phyloP scores from a whole-genome alignment of 768 basidiomycete genomes.

The Suillus placidus region DNA sequence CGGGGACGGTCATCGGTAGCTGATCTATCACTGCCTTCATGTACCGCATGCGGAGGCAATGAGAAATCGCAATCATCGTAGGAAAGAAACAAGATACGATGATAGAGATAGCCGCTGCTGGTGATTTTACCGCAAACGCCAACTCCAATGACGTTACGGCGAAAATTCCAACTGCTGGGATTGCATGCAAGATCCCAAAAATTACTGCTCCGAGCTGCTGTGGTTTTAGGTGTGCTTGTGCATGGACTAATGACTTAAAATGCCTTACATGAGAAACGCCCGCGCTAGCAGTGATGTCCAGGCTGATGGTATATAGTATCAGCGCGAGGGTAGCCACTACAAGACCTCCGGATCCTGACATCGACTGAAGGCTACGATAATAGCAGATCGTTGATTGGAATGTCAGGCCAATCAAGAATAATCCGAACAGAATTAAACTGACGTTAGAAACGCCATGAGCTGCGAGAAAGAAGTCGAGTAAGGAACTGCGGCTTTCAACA shows the following conservation, averaged over 20 bases:
- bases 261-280: constrained; percentile 23
- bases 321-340: constrained; percentile 27
- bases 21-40: constrained; percentile 1
- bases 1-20: neutral
- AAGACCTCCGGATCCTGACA: constrained; percentile 23
- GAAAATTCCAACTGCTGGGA: constrained; percentile 31
- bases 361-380: constrained; percentile 23
- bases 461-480: constrained; percentile 9
- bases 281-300: constrained; percentile 24
- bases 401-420: neutral
- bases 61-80: constrained; percentile 15
- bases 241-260: neutral
- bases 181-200: constrained; percentile 24
- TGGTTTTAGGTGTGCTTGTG: neutral
- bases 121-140: constrained; percentile 24
- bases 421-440: constrained; percentile 6
- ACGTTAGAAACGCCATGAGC: constrained; percentile 34
- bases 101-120: constrained; percentile 18
- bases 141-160: constrained; percentile 23
- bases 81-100: constrained; percentile 27
- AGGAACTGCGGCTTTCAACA: neutral
- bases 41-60: neutral
- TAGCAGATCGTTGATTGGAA: neutral
- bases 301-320: constrained; percentile 33
- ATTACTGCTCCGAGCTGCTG: constrained; percentile 16